These are phyloP conservation scores for Beauveria scarabaeidicola DNA, from an alignment of 2,329 filamentous ascomycete genomes.

Conservation along the genomic window DNA sequence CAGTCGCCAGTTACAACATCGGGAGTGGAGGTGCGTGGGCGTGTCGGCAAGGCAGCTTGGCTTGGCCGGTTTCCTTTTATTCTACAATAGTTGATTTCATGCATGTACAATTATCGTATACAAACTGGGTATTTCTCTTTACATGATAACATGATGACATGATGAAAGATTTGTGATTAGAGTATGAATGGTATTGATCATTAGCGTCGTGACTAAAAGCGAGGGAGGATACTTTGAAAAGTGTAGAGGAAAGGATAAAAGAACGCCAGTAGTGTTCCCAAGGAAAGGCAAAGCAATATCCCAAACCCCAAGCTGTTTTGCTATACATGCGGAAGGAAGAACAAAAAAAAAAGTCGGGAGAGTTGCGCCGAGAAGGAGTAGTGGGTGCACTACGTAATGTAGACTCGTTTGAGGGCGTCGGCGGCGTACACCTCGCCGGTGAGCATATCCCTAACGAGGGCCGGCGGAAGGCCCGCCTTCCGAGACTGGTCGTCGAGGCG, in stretches of 20 bases:
- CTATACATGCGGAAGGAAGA: not conserved
- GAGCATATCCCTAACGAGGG: slow-evolving; percentile 67
- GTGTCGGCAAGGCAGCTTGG: not conserved
- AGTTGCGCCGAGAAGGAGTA: not conserved
- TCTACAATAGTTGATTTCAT: not conserved
- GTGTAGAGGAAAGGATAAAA: too few species aligned
- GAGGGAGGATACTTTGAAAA: too few species aligned
- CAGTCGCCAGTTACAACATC: not conserved
- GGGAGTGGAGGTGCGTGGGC: not conserved
- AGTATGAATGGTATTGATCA: not conserved
- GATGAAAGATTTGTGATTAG: not conserved
- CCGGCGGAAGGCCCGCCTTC: slow-evolving; percentile 63
- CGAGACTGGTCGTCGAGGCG: slow-evolving; percentile 67
- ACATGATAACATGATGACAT: not conserved
- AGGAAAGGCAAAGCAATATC: too few species aligned
- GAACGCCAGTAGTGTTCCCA: too few species aligned
- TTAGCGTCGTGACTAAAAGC: too few species aligned
- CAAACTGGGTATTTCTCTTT: too few species aligned
- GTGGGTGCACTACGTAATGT: slow-evolving; percentile 50
- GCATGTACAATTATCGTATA: not conserved
- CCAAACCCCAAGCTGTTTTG: not conserved
- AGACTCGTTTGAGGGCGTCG: slow-evolving; percentile 72
- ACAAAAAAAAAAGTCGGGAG: not conserved
- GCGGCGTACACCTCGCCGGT: slow-evolving; percentile 60
- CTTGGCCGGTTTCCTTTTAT: not conserved